Percentiles rank a stretch among this genome's conserved stretches.
Evolutionary conservation across 2,329 filamentous ascomycete genomes (phyloP).

Genomic region (Chrysosporium queenslandicum): DNA sequence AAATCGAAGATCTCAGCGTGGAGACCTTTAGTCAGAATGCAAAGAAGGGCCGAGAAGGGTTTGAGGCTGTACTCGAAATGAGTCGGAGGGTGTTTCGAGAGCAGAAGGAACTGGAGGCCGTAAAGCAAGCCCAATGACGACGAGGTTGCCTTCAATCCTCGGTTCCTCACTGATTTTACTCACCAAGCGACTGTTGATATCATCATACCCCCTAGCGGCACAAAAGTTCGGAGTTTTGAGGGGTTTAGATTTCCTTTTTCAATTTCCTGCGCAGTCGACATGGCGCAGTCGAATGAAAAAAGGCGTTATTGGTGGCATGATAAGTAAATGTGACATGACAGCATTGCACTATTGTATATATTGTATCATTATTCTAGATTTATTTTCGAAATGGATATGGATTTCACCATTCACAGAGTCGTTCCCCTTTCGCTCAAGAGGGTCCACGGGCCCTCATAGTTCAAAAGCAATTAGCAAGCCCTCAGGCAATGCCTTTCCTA

Average conservation of each 20-base stretch:
- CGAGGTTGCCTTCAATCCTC: too few species aligned
- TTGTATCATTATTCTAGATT: conserved; percentile 8
- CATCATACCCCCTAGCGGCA: neutral
- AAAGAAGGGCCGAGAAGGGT: conserved; percentile 79
- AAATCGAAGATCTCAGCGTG: conserved; percentile 85
- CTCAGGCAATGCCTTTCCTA: too few species aligned
- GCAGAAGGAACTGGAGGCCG: conserved; percentile 58
- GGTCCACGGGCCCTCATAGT: too few species aligned
- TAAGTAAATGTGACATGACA: conserved; percentile 8
- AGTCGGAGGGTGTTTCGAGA: conserved; percentile 84
- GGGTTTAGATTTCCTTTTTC: neutral
- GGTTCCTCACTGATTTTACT: neutral
- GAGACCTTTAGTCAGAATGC: conserved; percentile 88
- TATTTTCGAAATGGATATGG: neutral
- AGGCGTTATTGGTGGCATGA: conserved; percentile 4
- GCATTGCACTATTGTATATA: conserved; percentile 10
- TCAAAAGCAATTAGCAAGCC: too few species aligned
- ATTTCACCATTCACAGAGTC: neutral
- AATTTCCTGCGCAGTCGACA: neutral
- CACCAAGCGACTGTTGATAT: neutral
- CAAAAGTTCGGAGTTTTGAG: conserved; percentile 9
- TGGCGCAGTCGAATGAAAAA: neutral
- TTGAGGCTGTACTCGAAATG: conserved; percentile 90
- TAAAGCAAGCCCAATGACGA: conserved; percentile 2
- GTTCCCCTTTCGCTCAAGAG: too few species aligned